Evolutionary conservation across 306 rosid species (phyloP), one percentile per base, ranked within the genome.

Genomic region (Hylodesmum podocarpum): DNA sequence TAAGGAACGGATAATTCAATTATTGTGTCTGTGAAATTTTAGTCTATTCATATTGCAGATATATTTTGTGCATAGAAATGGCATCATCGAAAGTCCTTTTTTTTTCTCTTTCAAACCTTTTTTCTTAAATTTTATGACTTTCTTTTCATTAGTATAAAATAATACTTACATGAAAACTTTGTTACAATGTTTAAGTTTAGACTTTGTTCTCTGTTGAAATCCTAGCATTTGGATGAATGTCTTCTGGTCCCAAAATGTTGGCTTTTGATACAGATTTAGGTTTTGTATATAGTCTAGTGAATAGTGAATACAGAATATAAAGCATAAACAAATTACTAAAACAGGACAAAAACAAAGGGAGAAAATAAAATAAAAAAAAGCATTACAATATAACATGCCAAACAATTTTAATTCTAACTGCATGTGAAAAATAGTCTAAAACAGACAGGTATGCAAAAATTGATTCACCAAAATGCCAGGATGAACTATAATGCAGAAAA

Each of bases 361-460:
- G 46, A n/a, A 39, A 22, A n/a, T n/a, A n/a, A n/a, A 71, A 54
- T 41, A 11, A 2, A 2, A 2, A 6, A 19, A 12, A 7, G 43
- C 41, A 29, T 57, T 21, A 59, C 13, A 40, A 73, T 31, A 73
- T 6, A 22, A 59, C 4, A 59, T 43, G 61, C 15, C 14, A 43
- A 74, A 61, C 50, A 4, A 31, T 8, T 34, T 46, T 19, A 46
- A 34, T 16, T 61, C 54, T 24, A 46, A 61, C 21, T 29, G 19
- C 61, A 53, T 14, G 50, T 27, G 15, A 55, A 80, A 46, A 19
- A 66, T 27, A 72, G 62, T 72, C 53, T 25, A 19, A 54, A 72
- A 53, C 14, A 13, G 54, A 24, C 13, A 51, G 74, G 31, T 10
- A 72, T 40, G 70, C 46, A 58, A 66, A 34, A 67, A 50, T 7